Percentiles rank a stretch among this genome's conserved stretches.
phyloP scores from a whole-genome alignment of 2,329 filamentous ascomycete species.

The Neonectria ditissima region DNA sequence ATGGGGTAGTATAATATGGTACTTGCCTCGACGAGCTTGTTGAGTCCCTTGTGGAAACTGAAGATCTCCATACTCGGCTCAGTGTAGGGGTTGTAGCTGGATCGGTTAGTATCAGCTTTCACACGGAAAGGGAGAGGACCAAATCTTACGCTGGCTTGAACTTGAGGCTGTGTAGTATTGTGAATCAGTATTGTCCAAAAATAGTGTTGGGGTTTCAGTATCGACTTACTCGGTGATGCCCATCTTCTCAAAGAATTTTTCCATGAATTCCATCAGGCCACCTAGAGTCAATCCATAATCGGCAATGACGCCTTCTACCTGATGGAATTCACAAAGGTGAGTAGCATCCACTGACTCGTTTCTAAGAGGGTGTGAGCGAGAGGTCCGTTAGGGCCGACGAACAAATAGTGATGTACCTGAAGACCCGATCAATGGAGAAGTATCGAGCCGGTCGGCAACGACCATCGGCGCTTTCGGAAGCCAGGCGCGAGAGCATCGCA shows the following conservation, averaged over 20 bases:
- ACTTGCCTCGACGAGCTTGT: conserved; percentile 82
- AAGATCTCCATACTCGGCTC: conserved; percentile 99
- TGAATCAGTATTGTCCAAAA: conserved; percentile 2
- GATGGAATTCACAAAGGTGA: conserved; percentile 97
- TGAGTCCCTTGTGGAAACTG: conserved; percentile 88
- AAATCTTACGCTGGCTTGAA: conserved; percentile 84
- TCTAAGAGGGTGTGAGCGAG: conserved; percentile 53
- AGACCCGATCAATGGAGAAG: conserved; percentile 98
- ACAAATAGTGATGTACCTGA: conserved; percentile 58
- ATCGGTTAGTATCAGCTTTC: not conserved
- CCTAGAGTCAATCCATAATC: conserved; percentile 94
- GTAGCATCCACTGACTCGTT: conserved; percentile 98
- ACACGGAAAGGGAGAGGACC: not conserved
- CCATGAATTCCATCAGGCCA: conserved; percentile 92
- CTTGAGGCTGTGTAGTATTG: conserved; percentile 67
- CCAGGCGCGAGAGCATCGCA: conserved; percentile 90
- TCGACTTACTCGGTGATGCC: conserved; percentile 69
- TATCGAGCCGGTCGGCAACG: conserved; percentile 81
- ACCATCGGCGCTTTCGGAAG: conserved; percentile 79
- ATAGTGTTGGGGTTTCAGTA: not conserved
- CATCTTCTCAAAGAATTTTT: conserved; percentile 97
- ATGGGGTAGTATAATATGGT: not conserved
- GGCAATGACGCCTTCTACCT: conserved; percentile 98
- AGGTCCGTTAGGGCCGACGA: not conserved
- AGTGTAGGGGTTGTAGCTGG: conserved; percentile 86